Evolutionary conservation across 225 moss, liverwort and hornwort genomes (phyloP).

Genomic region (Lunularia cruciata): DNA sequence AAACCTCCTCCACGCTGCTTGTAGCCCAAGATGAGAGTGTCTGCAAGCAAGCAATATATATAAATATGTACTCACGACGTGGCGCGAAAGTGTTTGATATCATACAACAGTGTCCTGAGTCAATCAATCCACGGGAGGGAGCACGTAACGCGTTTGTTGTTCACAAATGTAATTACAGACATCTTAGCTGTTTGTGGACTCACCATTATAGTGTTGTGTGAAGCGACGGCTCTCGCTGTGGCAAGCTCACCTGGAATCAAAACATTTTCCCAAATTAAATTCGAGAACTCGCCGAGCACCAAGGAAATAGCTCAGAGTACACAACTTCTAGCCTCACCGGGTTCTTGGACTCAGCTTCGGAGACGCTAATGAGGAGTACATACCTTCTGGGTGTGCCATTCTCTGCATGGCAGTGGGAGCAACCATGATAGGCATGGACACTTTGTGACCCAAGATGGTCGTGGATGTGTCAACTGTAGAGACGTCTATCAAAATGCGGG

Average conservation of each 20-base stretch:
- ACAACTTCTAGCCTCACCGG: neutral
- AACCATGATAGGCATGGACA: conserved; percentile 94
- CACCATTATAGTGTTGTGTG: conserved; percentile 79
- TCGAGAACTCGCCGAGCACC: neutral
- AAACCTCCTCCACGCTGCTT: conserved; percentile 80
- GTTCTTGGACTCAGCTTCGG: too few species aligned
- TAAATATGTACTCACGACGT: too few species aligned
- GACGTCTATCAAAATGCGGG: conserved; percentile 76
- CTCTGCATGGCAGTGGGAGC: conserved; percentile 90
- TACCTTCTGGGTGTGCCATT: conserved; percentile 91
- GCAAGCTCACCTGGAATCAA: conserved; percentile 71
- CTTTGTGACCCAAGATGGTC: conserved; percentile 57
- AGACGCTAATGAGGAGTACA: neutral
- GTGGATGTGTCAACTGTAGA: conserved; percentile 66
- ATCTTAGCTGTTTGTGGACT: too few species aligned
- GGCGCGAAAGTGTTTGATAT: neutral
- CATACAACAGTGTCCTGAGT: too few species aligned
- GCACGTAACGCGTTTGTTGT: too few species aligned
- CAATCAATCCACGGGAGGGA: too few species aligned
- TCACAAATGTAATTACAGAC: too few species aligned
- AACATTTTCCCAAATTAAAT: neutral
- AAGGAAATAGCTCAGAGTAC: neutral
- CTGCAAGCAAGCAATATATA: conserved; percentile 49
- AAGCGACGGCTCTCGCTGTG: conserved; percentile 70
- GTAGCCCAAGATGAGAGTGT: conserved; percentile 72